phyloP scores from a whole-genome alignment of 2,329 filamentous ascomycete species.

The Hypomyces perniciosus region DNA sequence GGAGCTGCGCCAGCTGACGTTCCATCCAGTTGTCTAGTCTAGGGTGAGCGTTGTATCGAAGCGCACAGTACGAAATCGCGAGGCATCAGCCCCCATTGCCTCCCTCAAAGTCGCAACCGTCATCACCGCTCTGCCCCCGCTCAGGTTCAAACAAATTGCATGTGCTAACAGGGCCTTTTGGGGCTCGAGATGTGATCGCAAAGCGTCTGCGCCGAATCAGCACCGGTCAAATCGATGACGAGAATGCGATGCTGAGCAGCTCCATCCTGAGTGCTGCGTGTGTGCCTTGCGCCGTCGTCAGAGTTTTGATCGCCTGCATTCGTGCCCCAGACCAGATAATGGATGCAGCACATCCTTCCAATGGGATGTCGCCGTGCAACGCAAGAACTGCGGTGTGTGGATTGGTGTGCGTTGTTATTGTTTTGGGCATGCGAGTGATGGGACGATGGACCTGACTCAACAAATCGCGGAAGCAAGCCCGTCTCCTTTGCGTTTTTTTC shows the following conservation, averaged over 20 bases:
- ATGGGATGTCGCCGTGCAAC: conserved; percentile 9
- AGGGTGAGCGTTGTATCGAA: neutral
- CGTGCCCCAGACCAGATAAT: conserved; percentile 11
- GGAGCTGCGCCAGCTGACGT: neutral
- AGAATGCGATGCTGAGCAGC: neutral
- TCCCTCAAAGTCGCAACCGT: conserved; percentile 5
- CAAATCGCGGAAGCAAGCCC: neutral
- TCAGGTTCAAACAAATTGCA: conserved; percentile 2
- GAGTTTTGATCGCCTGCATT: conserved; percentile 12
- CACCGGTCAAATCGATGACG: neutral
- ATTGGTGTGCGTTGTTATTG: conserved; percentile 11
- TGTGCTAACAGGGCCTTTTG: conserved; percentile 7
- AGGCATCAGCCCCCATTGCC: conserved; percentile 5
- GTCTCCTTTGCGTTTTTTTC: conserved; percentile 2
- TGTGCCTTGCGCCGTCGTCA: conserved; percentile 14
- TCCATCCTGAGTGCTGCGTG: conserved; percentile 5
- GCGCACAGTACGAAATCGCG: conserved; percentile 2
- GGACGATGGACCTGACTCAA: conserved; percentile 8
- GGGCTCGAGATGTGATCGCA: conserved; percentile 2
- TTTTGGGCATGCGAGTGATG: conserved; percentile 12
- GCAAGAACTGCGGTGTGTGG: conserved; percentile 6
- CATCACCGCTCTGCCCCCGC: conserved; percentile 5
- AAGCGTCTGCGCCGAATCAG: conserved; percentile 7
- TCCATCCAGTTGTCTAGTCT: neutral
- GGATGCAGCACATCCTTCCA: conserved; percentile 5